Evolutionary conservation across 805 yeast species (phyloP), one percentile per base, ranked within the genome.

Genomic region (Blastobotrys attinorum): DNA sequence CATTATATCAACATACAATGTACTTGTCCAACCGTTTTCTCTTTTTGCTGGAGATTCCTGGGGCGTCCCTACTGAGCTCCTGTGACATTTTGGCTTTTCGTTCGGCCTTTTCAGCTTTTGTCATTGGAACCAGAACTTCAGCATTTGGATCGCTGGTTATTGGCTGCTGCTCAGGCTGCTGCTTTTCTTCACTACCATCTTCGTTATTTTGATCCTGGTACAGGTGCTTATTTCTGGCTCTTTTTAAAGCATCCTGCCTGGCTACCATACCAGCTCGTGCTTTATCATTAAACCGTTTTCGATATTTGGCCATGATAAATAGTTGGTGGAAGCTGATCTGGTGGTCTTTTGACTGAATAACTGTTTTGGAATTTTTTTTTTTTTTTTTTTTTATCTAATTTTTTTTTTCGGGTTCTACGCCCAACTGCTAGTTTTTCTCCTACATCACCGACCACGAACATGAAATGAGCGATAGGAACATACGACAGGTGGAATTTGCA

Each of bases 241-340:
- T 64, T 50, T 77, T 80, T 54, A 86, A 66, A 39, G 79, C 79
- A 23, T 81, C 77, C 60, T 81, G 84, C 69, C 81, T 85, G 22
- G 87, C 79, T 55, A 86, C 79, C 73, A 83, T 82, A 16, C 95
- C 95, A 2, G 86, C 59, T 27, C 95, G 77, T 44, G 92, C 95
- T 66, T 83, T 83, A 60, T 82, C 95, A 59, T 86, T 86, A 67
- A 80, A 83, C 48, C 95, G 64, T 62, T 76, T 75, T 52, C 92
- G 73, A 60, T 84, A 85, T 48, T 82, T 83, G 46, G 90, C 95
- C 95, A 86, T 86, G 40, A n/a, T 36, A 4, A 36, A 20, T 22
- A 11, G 16, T 18, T 34, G n/a, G n/a, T n/a, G n/a, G n/a, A n/a
- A n/a, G n/a, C n/a, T n/a, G n/a, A n/a, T n/a, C n/a, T n/a, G n/a